These are phyloP conservation scores for Zalaria obscura DNA, from an alignment of 2,329 filamentous ascomycete species.

Conservation along the genomic window DNA sequence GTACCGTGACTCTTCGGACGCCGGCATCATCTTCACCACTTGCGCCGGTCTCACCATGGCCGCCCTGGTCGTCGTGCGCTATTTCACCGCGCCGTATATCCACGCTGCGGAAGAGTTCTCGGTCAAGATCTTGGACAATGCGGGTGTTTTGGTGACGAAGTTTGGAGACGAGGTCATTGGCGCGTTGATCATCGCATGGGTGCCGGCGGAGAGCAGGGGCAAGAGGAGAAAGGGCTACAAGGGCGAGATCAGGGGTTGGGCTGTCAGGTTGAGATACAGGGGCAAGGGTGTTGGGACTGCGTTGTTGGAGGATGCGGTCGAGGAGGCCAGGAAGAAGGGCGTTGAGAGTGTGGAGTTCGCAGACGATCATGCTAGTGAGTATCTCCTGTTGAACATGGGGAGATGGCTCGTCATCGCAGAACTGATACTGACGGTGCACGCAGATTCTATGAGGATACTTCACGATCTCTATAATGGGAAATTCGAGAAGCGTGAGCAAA, in stretches of 20 bases:
- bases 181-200: conserved; percentile 53
- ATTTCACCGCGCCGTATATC: conserved; percentile 47
- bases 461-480: conserved; percentile 47
- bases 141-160: conserved; percentile 44
- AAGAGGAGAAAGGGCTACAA: conserved; percentile 42
- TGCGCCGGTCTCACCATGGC: conserved; percentile 48
- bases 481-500: conserved; percentile 45
- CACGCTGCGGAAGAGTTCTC: conserved; percentile 45
- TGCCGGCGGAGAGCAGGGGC: conserved; percentile 31
- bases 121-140: conserved; percentile 46
- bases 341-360: conserved; percentile 62
- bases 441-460: conserved; percentile 40
- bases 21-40: conserved; percentile 42
- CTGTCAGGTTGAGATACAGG: conserved; percentile 55
- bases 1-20: conserved; percentile 29
- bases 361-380: conserved; percentile 61
- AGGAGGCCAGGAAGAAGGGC: conserved; percentile 51
- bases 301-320: conserved; percentile 59
- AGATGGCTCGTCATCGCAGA: neutral
- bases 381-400: neutral
- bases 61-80: conserved; percentile 47
- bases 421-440: neutral
- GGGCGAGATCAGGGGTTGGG: conserved; percentile 71
- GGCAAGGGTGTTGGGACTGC: conserved; percentile 57
- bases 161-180: conserved; percentile 58